A percentile compares a stretch with the other conserved stretches of the same genome.
These are phyloP conservation scores for Phytopythium cucurbitacearum DNA, from an alignment of 352 stramenopile species.

Conservation along the genomic window DNA sequence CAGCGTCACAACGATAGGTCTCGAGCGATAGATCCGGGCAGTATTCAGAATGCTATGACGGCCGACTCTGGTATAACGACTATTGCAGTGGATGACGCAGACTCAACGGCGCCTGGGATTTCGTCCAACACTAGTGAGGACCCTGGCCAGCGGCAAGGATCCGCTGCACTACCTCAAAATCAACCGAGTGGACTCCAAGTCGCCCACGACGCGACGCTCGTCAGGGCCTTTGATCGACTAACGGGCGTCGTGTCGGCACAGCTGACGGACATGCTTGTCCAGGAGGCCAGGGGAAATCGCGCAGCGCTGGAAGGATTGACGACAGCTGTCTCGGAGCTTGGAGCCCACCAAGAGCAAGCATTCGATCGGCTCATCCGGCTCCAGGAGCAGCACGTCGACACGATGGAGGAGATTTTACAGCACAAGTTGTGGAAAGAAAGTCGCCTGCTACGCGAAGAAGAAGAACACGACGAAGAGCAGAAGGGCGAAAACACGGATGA, in stretches of 20 bases:
- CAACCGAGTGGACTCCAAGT: slow-evolving; percentile 10
- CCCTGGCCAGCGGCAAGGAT: neutral
- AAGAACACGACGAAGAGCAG: neutral
- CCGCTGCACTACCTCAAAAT: neutral
- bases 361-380: slow-evolving; percentile 52
- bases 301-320: slow-evolving; percentile 33
- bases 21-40: neutral
- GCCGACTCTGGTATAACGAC: neutral
- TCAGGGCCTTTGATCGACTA: slow-evolving; percentile 59
- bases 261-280: slow-evolving; percentile 26
- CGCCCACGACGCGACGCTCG: slow-evolving; percentile 53
- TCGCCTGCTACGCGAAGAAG: slow-evolving; percentile 7
- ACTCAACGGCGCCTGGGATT: slow-evolving; percentile 57
- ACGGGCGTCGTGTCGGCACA: slow-evolving; percentile 56
- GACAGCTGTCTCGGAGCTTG: slow-evolving; percentile 47
- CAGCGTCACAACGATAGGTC: neutral
- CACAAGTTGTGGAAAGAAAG: slow-evolving; percentile 35
- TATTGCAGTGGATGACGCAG: slow-evolving; percentile 13
- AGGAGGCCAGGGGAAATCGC: slow-evolving; percentile 21
- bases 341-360: slow-evolving; percentile 36
- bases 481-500: slow-evolving; percentile 1
- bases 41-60: neutral
- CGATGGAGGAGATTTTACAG: slow-evolving; percentile 57
- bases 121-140: slow-evolving; percentile 29
- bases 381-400: slow-evolving; percentile 63